Percentiles rank a stretch among this genome's conserved stretches.
phyloP scores from a whole-genome alignment of 495 filamentous ascomycete species.

The Usnea hakonensis region DNA sequence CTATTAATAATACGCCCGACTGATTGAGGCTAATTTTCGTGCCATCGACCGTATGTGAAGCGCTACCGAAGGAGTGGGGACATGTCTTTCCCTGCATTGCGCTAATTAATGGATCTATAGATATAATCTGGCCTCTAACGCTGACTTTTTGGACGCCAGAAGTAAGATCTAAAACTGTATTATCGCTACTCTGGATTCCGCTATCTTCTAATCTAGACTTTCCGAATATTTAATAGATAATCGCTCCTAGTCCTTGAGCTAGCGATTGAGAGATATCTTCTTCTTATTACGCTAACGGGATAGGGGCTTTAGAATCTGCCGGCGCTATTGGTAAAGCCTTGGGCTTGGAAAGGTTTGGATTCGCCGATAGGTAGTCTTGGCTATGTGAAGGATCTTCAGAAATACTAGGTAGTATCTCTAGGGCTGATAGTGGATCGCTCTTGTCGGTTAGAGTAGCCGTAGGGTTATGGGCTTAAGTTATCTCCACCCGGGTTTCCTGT shows the following conservation, averaged over 20 bases:
- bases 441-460: not conserved
- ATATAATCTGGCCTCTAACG: too few species aligned
- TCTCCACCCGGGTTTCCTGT: not conserved
- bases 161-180: too few species aligned
- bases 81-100: too few species aligned
- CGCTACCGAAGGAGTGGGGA: not conserved
- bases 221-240: not conserved
- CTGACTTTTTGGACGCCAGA: too few species aligned
- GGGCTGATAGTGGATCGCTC: not conserved
- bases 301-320: too few species aligned
- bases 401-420: not conserved
- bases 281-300: too few species aligned
- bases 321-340: not conserved
- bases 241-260: not conserved
- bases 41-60: conserved; percentile 3
- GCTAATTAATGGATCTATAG: too few species aligned
- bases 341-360: not conserved
- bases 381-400: not conserved
- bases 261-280: not conserved
- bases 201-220: not conserved
- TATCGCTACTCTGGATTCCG: too few species aligned
- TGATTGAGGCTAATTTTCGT: not conserved
- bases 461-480: not conserved
- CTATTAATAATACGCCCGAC: not conserved
- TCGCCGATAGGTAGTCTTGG: too few species aligned